Base-by-base conservation (phyloP, 306 rosid genomes). In the Fragaria iinumae region DNA sequence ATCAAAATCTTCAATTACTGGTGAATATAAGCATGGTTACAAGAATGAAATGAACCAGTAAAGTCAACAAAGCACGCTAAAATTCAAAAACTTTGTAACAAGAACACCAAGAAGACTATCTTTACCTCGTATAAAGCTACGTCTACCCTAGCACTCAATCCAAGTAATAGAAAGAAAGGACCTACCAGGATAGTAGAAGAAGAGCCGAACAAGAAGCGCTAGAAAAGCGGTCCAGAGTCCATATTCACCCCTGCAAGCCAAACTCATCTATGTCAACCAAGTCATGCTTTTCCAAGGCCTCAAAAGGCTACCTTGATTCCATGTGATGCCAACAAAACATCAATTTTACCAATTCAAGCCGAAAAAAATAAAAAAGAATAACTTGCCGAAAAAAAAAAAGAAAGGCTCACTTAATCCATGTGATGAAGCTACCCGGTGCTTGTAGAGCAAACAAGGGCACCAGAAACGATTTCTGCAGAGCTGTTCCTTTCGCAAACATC, bases 191-290 rank as follows among this genome's bases (percentile, higher is more conserved):
- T 91, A 86, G 39, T 62, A 77, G 89, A 86, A 86, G 87, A 92
- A 95, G 64, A 91, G 93, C 21, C 99, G 97, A 73, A 91, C 88
- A 16, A 92, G 71, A 78, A 95, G 91, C 64, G 97, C 97, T 76
- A 92, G 67, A 83, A 95, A 95, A 50, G 97, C 97, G 27, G 86
- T 36, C 97, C 99, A 95, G 63, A 80, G 5, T 34, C 99, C 99
- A 82, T 92, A 91, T 74, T 87, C 93, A 60, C 99, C 92, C 88
- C 99, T 95, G 88, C 73, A 80, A 70, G 62, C 60, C 73, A 88
- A 86, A 80, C 21, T 10, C 48, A 11, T 44, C 9, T 41, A 6
- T 44, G 52, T 47, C 17, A 47, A 47, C 52, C 17, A 60, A 72
- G 29, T 64, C 10, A 81, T 62, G 55, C 77, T 41, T 13, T n/a